phyloP scores from a whole-genome alignment of 2,329 filamentous ascomycete genomes.

The Botryotinia calthae region DNA sequence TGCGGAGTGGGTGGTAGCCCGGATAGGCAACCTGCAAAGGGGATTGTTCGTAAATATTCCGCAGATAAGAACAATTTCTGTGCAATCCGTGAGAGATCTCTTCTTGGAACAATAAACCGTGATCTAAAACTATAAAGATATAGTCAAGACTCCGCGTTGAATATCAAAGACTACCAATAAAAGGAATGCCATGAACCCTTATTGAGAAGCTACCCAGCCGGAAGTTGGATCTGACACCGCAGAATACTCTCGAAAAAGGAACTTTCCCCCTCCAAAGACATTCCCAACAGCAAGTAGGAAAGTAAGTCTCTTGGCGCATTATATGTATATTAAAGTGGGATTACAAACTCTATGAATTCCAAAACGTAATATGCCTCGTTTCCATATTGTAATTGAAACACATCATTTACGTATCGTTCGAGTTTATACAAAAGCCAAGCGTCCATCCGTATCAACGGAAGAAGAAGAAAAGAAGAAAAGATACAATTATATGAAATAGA shows the following conservation, averaged over 20 bases:
- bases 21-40: fast-evolving
- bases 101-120: neutral
- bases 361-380: neutral
- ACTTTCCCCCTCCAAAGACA: neutral
- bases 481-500: neutral
- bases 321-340: neutral
- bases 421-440: neutral
- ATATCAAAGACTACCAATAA: neutral
- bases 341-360: neutral
- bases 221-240: neutral
- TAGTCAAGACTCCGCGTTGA: neutral
- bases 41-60: neutral
- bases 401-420: neutral
- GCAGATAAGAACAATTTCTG: fast-evolving
- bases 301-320: neutral
- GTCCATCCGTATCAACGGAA: neutral
- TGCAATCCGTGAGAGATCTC: fast-evolving
- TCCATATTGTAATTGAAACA: neutral
- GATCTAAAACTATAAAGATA: neutral
- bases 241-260: neutral
- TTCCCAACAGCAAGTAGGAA: neutral
- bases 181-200: neutral
- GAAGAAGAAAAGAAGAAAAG: neutral
- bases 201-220: neutral
- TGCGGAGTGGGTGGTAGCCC: neutral